Conservation (phyloP, 306 rosid genomes). For the Nissolia schottii region DNA sequence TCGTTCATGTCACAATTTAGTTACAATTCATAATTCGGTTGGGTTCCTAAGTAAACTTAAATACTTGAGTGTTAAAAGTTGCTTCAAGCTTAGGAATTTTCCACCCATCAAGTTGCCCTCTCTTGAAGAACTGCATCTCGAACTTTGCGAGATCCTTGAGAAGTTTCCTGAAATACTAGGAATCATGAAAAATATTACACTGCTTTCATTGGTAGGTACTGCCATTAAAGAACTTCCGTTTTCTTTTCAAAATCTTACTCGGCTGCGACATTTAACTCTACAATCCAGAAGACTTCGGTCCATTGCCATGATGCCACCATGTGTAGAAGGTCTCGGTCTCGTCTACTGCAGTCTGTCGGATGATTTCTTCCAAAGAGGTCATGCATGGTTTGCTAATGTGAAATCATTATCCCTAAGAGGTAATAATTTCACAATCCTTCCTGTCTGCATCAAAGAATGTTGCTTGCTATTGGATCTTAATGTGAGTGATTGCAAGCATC, state of each 20-base stretch:
- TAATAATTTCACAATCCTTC: not conserved
- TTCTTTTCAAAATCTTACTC: not conserved
- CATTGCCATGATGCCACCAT: not conserved
- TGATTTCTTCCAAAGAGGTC: not conserved
- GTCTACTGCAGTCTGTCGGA: not conserved
- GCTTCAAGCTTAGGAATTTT: not conserved
- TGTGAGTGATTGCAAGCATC: not conserved
- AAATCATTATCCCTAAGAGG: not conserved
- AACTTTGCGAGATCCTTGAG: not conserved
- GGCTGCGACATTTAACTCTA: not conserved
- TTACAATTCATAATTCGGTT: not conserved
- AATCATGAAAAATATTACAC: not conserved
- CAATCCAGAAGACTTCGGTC: not conserved
- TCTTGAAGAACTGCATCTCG: not conserved
- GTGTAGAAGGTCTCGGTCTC: not conserved
- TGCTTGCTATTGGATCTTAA: rapidly evolving
- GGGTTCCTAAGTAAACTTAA: not conserved
- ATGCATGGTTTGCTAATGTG: not conserved
- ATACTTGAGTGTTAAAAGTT: not conserved
- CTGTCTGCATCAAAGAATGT: not conserved
- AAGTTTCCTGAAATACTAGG: slow-evolving; percentile 19
- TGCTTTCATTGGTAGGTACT: not conserved
- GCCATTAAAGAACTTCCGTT: not conserved
- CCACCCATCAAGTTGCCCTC: not conserved
- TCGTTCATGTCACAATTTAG: not conserved